A percentile compares a stretch with the other conserved stretches of the same genome.
Evolutionary conservation across 2,329 filamentous ascomycete genomes (phyloP).

Genomic region (Xylaria sp.): DNA sequence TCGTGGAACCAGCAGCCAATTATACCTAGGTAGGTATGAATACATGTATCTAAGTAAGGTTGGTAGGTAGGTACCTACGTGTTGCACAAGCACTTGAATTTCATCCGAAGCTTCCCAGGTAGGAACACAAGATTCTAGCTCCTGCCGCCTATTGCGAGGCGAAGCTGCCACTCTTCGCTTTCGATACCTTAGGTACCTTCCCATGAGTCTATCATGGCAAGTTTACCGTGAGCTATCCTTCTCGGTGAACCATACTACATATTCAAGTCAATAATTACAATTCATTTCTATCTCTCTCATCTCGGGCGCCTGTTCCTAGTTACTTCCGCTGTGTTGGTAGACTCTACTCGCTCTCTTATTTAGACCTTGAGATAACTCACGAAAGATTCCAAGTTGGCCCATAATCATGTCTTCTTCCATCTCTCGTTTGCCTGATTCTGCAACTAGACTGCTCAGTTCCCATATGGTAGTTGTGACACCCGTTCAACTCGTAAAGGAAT

Average conservation of each 20-base stretch:
- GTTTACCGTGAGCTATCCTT: too few relatives aligned
- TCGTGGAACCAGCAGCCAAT: background rate
- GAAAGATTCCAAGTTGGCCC: background rate
- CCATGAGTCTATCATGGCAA: background rate
- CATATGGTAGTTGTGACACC: constrained; percentile 70
- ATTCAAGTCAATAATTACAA: background rate
- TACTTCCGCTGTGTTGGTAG: background rate
- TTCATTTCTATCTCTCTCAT: background rate
- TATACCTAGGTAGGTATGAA: too few relatives aligned
- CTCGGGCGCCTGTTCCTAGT: background rate
- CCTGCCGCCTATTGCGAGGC: background rate
- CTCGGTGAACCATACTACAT: background rate
- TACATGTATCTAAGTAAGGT: background rate
- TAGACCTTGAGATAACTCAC: background rate
- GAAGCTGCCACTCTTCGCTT: background rate
- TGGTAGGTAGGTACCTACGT: background rate
- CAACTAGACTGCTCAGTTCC: constrained; percentile 69
- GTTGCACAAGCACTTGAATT: background rate
- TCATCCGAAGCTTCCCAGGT: background rate
- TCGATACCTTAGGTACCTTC: background rate
- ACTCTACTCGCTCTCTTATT: background rate
- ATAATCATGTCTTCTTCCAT: constrained; percentile 52
- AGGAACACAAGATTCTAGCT: background rate
- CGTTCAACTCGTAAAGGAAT: constrained; percentile 75
- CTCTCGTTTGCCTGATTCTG: constrained; percentile 58